These are phyloP conservation scores for Plantago ovata DNA, from an alignment of 257 asterid species.

Conservation along the genomic window DNA sequence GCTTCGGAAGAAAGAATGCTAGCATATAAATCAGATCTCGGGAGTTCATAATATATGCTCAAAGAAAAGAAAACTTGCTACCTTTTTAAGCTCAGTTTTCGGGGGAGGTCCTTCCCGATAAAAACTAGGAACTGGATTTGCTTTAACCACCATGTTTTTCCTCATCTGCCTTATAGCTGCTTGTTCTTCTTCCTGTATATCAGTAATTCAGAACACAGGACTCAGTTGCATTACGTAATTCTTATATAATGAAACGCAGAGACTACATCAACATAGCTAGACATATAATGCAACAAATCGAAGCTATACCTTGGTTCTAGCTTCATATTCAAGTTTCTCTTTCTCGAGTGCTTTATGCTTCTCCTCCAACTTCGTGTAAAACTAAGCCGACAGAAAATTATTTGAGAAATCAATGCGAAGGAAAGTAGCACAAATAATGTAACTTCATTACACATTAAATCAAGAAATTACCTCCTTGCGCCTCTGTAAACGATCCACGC, in stretches of 20 bases:
- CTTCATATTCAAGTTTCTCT: constrained; percentile 66
- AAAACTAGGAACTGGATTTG: constrained; percentile 90
- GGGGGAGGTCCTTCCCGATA: constrained; percentile 90
- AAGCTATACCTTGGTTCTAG: constrained; percentile 57
- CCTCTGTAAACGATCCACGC: constrained; percentile 56
- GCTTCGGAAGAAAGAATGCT: no score
- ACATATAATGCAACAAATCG: background rate
- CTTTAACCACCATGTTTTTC: constrained; percentile 71
- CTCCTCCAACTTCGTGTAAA: constrained; percentile 68
- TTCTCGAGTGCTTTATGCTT: constrained; percentile 84
- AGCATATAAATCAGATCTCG: no score
- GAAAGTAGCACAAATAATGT: background rate
- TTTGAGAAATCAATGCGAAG: background rate
- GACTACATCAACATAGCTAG: background rate
- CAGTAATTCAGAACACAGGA: constrained; percentile 25
- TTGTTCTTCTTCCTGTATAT: constrained; percentile 74
- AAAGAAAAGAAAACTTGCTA: constrained; percentile 16
- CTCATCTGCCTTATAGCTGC: constrained; percentile 76
- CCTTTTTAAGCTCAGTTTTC: constrained; percentile 81
- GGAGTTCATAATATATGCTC: no score
- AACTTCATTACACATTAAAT: constrained; percentile 15
- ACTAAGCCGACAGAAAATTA: constrained; percentile 34
- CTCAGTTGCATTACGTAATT: constrained; percentile 2
- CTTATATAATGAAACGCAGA: background rate
- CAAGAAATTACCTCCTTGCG: constrained; percentile 64